phyloP scores from a whole-genome alignment of 2,329 filamentous ascomycete species.

The Aspergillus hiratsukae region DNA sequence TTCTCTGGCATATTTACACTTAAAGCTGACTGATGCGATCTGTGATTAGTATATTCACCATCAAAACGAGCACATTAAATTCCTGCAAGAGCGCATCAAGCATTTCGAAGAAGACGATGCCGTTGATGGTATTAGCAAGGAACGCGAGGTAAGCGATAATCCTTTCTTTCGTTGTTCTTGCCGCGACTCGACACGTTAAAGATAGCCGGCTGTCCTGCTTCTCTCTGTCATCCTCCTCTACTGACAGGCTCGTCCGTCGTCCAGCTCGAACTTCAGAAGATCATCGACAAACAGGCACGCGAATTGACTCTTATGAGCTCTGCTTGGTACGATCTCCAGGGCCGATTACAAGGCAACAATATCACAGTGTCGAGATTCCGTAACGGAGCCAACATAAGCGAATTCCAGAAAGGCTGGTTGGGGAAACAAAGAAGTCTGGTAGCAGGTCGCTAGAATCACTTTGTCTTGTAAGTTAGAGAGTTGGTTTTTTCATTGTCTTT shows the following conservation, averaged over 20 bases:
- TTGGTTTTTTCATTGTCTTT: neutral
- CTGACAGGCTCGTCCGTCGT: constrained; percentile 10
- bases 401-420: constrained; percentile 42
- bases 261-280: constrained; percentile 39
- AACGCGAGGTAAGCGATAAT: constrained; percentile 35
- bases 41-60: constrained; percentile 37
- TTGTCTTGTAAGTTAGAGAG: neutral
- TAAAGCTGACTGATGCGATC: constrained; percentile 11
- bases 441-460: constrained; percentile 27
- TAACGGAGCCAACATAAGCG: constrained; percentile 31
- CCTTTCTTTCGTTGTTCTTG: neutral
- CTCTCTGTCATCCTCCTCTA: neutral
- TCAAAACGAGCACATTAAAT: constrained; percentile 41
- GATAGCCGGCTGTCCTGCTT: neutral
- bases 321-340: constrained; percentile 46
- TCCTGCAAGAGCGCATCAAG: constrained; percentile 38
- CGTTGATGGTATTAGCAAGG: constrained; percentile 34
- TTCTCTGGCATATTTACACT: neutral
- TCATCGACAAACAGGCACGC: constrained; percentile 38
- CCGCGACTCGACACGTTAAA: neutral
- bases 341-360: constrained; percentile 42
- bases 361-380: constrained; percentile 39
- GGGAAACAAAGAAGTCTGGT: constrained; percentile 42
- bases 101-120: constrained; percentile 34
- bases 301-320: constrained; percentile 44